phyloP scores from a whole-genome alignment of 108 stramenopile species.

The Cyclotella baltica region DNA sequence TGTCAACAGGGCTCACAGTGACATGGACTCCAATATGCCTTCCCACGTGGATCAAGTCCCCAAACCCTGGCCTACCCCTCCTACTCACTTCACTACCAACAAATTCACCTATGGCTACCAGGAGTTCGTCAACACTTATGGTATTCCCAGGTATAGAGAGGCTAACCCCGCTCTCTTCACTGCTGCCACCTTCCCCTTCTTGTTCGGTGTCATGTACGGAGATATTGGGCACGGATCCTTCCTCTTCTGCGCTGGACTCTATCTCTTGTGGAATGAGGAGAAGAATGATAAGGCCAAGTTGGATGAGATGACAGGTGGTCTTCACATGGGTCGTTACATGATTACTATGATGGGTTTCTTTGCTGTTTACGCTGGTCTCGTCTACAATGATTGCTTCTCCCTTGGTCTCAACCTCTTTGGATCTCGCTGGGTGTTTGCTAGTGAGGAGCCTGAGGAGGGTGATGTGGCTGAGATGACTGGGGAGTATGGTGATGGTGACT shows the following conservation, averaged over 20 bases:
- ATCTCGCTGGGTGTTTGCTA: constrained; percentile 83
- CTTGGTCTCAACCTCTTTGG: constrained; percentile 94
- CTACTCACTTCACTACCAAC: constrained; percentile 97
- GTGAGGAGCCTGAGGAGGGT: constrained; percentile 77
- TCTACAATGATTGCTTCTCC: constrained; percentile 99
- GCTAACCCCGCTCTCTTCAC: constrained; percentile 99
- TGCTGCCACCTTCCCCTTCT: constrained; percentile 98
- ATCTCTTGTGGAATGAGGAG: constrained; percentile 85
- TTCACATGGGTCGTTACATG: constrained; percentile 95
- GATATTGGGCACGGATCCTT: constrained; percentile 97
- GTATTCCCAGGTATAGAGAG: constrained; percentile 98
- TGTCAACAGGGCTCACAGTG: constrained; percentile 87
- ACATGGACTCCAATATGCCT: constrained; percentile 91
- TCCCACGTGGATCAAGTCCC: constrained; percentile 88
- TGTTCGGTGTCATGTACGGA: constrained; percentile 99
- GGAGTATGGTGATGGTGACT: constrained; percentile 78
- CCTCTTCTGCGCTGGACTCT: constrained; percentile 85
- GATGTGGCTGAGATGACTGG: constrained; percentile 67
- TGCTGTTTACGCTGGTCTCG: constrained; percentile 95
- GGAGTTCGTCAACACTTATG: constrained; percentile 99
- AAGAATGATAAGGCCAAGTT: constrained; percentile 76
- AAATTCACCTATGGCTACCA: constrained; percentile 96
- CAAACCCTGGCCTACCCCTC: constrained; percentile 94
- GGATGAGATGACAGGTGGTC: constrained; percentile 88
- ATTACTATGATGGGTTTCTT: constrained; percentile 97